Evolutionary conservation across 1,284 basidiomycete genomes (phyloP), one percentile per base, ranked within the genome.

Genomic region (Microbotryum lychnidis-dioicae): DNA sequence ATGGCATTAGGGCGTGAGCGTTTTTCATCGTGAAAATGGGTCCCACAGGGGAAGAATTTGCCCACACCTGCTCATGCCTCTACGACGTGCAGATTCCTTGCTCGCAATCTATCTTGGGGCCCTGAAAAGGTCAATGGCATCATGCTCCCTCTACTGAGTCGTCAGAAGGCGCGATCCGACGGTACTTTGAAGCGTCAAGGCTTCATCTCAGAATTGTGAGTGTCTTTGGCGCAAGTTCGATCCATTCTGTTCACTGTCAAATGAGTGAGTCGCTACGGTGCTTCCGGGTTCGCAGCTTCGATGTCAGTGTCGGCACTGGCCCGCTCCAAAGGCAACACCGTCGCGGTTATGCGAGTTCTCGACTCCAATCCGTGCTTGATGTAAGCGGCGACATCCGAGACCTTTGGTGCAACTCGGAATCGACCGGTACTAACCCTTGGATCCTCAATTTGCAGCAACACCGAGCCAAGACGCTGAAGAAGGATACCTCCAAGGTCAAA

Each of bases 111-210:
- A 9, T 83, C 86, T 20, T 99, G 96, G 96, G 79, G 80, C 7
- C 82, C 87, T 66, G 76, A 75, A 45, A 98, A 97, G 78, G 89
- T 92, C 1, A 92, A 97, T 71, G 91, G 96, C 64, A 82, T 93
- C 45, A 78, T 99, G 18, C 79, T 94, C 46, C 96, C 96, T 7
- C 91, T 98, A 67, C 91, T 99, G 57, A 90, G 91, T 69, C 88
- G 84, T 69, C 87, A 94, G 79, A 86, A 83, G 65, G 85, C 86
- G 78, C 78, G 46, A 85, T 54, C 70, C 65, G 54, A 63, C 20
- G 83, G 77, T 77, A 89, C 73, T 77, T 83, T 72, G 72, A 87
- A 62, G 76, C 82, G 62, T 71, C 84, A 75, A 83, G 83, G 60
- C 78, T 82, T 77, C 77, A 75, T 84, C 3, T 76, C 80, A 56